These are phyloP conservation scores for Phycomyces nitens DNA, from an alignment of 192 early-diverging fungal species.

Conservation along the genomic window DNA sequence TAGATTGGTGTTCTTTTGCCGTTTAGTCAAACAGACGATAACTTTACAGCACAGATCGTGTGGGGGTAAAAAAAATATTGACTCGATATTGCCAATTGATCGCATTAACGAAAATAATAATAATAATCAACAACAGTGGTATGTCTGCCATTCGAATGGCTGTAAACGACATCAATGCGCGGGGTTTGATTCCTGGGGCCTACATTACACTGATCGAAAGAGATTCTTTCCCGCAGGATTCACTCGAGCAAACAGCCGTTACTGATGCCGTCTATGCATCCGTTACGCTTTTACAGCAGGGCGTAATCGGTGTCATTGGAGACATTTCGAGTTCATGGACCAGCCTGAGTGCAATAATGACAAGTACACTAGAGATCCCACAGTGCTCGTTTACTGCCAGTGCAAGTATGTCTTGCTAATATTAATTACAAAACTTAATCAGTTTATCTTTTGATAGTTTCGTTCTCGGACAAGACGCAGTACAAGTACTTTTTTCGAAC, in stretches of 20 bases:
- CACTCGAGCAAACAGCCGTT: slow-evolving; percentile 40
- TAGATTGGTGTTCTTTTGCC: slow-evolving; percentile 36
- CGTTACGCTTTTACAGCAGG: slow-evolving; percentile 44
- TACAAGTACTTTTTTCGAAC: slow-evolving; percentile 50
- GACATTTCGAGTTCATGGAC: slow-evolving; percentile 48
- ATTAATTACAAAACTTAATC: too few relatives aligned
- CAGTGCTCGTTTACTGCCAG: slow-evolving; percentile 51
- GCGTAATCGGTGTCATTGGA: slow-evolving; percentile 53
- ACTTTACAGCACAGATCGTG: slow-evolving; percentile 33
- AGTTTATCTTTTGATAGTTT: slow-evolving; percentile 27
- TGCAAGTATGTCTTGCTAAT: slow-evolving; percentile 47
- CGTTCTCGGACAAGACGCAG: slow-evolving; percentile 46
- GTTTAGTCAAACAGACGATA: slow-evolving; percentile 29
- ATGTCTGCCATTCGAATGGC: slow-evolving; percentile 49
- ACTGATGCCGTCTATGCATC: slow-evolving; percentile 48
- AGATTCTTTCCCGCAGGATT: slow-evolving; percentile 44
- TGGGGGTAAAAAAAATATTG: too few relatives aligned
- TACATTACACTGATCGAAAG: slow-evolving; percentile 47
- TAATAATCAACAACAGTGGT: slow-evolving; percentile 30
- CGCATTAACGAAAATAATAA: too few relatives aligned
- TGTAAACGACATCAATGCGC: slow-evolving; percentile 44
- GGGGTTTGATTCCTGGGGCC: slow-evolving; percentile 42
- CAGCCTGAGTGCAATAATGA: slow-evolving; percentile 43
- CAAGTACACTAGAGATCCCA: slow-evolving; percentile 44
- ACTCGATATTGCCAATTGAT: too few relatives aligned